phyloP scores from a whole-genome alignment of 192 early-diverging fungal genomes.

The Geranomyces variabilis region DNA sequence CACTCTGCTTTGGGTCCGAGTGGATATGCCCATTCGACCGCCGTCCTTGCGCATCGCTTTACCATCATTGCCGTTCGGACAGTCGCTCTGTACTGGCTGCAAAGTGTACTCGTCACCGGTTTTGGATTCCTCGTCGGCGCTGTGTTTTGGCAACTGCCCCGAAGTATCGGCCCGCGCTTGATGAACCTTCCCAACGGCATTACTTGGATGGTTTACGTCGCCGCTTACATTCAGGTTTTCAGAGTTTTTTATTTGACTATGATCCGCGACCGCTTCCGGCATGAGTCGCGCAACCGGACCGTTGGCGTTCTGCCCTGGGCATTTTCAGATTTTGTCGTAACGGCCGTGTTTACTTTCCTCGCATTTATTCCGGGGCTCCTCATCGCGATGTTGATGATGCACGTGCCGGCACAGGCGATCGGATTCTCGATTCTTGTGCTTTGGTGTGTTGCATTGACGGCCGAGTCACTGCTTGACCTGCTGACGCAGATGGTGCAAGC shows the following conservation, averaged over 20 bases:
- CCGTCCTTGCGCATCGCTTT: not conserved
- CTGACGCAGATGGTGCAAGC: not conserved
- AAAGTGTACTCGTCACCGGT: not conserved
- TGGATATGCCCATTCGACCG: not conserved
- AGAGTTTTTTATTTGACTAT: not conserved
- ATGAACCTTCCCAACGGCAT: constrained; percentile 10
- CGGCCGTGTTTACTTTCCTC: not conserved
- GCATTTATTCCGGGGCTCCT: not conserved
- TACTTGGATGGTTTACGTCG: constrained; percentile 10
- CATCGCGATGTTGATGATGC: not conserved
- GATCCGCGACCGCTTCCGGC: constrained; percentile 5
- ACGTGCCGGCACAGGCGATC: constrained; percentile 1
- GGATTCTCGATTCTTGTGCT: not conserved
- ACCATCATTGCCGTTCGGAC: not conserved
- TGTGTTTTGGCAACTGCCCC: not conserved
- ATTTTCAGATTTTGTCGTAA: not conserved
- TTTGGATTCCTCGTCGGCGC: constrained; percentile 4
- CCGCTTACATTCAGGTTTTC: constrained; percentile 2
- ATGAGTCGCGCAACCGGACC: not conserved
- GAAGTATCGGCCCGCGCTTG: not conserved
- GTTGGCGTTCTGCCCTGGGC: not conserved
- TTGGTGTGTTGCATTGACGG: not conserved
- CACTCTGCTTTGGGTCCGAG: not conserved
- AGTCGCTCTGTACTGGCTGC: constrained; percentile 6
- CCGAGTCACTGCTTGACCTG: not conserved